Conservation (phyloP, 495 filamentous ascomycete genomes). For the Penicillium chermesinum region DNA sequence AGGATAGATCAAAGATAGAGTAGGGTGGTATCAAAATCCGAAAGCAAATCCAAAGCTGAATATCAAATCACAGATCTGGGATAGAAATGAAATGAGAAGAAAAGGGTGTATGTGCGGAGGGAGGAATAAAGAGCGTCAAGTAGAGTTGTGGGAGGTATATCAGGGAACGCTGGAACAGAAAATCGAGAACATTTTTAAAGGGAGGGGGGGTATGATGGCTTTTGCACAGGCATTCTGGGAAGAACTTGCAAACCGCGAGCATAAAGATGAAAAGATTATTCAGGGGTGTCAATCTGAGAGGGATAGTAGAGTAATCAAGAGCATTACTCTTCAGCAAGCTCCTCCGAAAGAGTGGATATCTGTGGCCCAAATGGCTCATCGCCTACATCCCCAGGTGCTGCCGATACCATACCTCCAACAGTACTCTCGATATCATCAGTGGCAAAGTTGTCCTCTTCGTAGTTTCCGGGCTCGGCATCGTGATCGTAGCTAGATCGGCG, state of each 20-base stretch:
- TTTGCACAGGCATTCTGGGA: not conserved
- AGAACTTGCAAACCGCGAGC: constrained; percentile 5
- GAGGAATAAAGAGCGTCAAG: constrained; percentile 2
- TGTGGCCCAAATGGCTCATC: constrained; percentile 36
- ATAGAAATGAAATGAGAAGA: constrained; percentile 10
- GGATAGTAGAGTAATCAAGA: not conserved
- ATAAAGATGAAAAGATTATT: constrained; percentile 3
- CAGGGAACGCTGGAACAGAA: constrained; percentile 9
- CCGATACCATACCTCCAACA: constrained; percentile 36
- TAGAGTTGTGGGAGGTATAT: not conserved
- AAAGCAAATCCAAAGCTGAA: constrained; percentile 18
- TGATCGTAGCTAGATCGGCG: constrained; percentile 63
- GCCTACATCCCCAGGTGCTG: constrained; percentile 27
- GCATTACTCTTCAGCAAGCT: constrained; percentile 1
- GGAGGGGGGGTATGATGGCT: not conserved
- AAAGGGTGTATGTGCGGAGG: constrained; percentile 16
- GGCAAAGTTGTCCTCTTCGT: constrained; percentile 30
- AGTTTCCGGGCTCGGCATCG: constrained; percentile 54
- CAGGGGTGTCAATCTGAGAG: not conserved
- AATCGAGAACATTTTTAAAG: not conserved
- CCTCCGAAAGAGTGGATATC: constrained; percentile 18
- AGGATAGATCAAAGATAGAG: constrained; percentile 5
- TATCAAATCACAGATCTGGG: constrained; percentile 17
- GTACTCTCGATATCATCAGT: constrained; percentile 40
- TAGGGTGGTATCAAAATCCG: constrained; percentile 32